Evolutionary conservation across 129 eudicot species (phyloP), one percentile per base, ranked within the genome.

Genomic region (Kitagawia praeruptora): DNA sequence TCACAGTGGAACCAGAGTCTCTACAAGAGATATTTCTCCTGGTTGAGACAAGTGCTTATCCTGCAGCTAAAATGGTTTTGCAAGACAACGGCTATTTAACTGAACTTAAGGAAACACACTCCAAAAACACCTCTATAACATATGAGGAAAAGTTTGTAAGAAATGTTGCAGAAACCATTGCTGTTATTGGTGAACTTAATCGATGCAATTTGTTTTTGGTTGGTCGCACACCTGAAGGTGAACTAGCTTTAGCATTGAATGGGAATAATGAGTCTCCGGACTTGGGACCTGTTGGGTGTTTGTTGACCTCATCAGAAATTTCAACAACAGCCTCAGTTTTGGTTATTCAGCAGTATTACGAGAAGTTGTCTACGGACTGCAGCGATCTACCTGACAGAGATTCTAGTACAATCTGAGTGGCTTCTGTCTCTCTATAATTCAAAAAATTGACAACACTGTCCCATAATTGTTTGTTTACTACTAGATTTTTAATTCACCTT

Each of bases 221-320:
- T 14, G 96, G 96, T 31, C 61, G 93, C 75, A 84, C 82, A 84
- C 89, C 91, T 5, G 93, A 83, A 56, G 89, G 96, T 2, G 88
- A 80, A 70, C 53, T 87, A 78, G 89, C 78, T 56, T 83, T 81
- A 19, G 86, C 85, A 6, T 77, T 87, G 66, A 84, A 79, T 42
- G 73, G 28, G 56, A 81, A 69, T 53, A 82, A 23, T 23, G 93
- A 87, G 76, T 89, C 86, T 58, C 90, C 89, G 16, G 91, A 91
- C 44, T 51, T 91, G 83, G 97, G 97, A 16, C 97, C 93, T 0
- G 76, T 91, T 13, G 93, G 93, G 11, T 82, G 83, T 76, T 75
- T 89, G 73, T 56, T 89, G 81, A 86, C 83, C 38, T 83, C 89
- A 5, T 41, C 86, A 0, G 85, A 54, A 13, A 79, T 82, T 40